Conservation (phyloP, 495 filamentous ascomycete species). For the Choiromyces venosus region DNA sequence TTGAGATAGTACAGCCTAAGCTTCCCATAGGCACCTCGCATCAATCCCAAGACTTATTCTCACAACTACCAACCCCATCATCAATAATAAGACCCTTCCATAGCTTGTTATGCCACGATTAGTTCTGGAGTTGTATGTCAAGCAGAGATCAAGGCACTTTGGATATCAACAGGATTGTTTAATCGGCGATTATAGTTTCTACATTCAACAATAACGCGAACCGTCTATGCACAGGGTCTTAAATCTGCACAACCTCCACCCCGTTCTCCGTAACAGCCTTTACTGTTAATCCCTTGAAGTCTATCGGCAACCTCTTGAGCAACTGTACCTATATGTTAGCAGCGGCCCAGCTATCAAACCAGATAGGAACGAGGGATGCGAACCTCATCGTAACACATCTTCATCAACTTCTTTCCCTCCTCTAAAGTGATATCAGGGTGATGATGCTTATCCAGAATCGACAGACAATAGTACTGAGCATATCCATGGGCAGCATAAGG, state of each 20-base stretch:
- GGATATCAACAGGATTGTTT: not conserved
- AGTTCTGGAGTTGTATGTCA: not conserved
- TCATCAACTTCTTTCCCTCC: constrained; percentile 73
- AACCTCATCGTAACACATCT: constrained; percentile 87
- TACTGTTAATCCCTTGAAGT: constrained; percentile 93
- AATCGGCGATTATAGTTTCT: not conserved
- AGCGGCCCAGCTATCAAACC: not conserved
- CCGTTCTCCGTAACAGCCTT: constrained; percentile 94
- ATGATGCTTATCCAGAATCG: constrained; percentile 95
- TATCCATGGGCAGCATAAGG: constrained; percentile 98
- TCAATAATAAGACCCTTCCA: not conserved
- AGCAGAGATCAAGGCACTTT: not conserved
- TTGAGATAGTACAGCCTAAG: not conserved
- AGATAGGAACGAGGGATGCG: not conserved
- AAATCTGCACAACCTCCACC: constrained; percentile 62
- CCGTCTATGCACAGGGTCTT: constrained; percentile 5
- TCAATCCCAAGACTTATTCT: not conserved
- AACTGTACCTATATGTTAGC: constrained; percentile 25
- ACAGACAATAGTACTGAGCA: constrained; percentile 78
- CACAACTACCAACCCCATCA: not conserved
- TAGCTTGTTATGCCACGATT: not conserved
- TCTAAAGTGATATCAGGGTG: constrained; percentile 85
- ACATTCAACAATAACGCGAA: not conserved
- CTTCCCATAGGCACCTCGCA: not conserved
- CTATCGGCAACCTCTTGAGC: constrained; percentile 89